Evolutionary conservation across 179 eudicot genomes (phyloP).

Genomic region (Camellia oleifera): DNA sequence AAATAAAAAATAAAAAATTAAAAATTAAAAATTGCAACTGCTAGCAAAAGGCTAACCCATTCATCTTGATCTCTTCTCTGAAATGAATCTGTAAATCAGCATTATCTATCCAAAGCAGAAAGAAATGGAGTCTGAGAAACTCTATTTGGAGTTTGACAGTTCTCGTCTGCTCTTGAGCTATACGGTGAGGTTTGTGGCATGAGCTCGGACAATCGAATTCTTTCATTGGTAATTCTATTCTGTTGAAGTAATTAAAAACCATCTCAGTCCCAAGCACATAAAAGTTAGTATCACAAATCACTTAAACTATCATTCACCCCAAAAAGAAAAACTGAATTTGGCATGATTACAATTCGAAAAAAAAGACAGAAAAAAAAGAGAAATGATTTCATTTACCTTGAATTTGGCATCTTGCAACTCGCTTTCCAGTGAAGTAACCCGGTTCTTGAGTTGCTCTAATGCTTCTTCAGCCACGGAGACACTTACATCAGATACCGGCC

Average conservation of each 20-base stretch:
- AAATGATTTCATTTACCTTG: conserved; percentile 41
- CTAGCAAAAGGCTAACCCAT: conserved; percentile 31
- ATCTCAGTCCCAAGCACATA: background rate
- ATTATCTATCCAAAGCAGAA: conserved; percentile 39
- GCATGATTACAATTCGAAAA: too few species aligned
- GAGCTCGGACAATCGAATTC: conserved; percentile 50
- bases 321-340: background rate
- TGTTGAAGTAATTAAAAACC: conserved; percentile 19
- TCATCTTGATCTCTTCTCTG: background rate
- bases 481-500: conserved; percentile 42
- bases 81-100: background rate
- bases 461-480: conserved; percentile 63
- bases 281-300: too few species aligned
- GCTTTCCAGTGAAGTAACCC: conserved; percentile 46
- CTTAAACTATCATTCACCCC: background rate
- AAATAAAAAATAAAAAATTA: too few species aligned
- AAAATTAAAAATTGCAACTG: background rate
- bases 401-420: conserved; percentile 57
- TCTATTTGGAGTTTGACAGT: conserved; percentile 34
- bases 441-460: conserved; percentile 46
- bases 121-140: conserved; percentile 34
- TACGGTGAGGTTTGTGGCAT: conserved; percentile 47
- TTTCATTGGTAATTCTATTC: conserved; percentile 51
- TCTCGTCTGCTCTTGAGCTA: conserved; percentile 45
- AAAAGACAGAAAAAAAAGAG: background rate